These are phyloP conservation scores for Marvania coccoides DNA, from an alignment of 139 green algal genomes.

Conservation along the genomic window DNA sequence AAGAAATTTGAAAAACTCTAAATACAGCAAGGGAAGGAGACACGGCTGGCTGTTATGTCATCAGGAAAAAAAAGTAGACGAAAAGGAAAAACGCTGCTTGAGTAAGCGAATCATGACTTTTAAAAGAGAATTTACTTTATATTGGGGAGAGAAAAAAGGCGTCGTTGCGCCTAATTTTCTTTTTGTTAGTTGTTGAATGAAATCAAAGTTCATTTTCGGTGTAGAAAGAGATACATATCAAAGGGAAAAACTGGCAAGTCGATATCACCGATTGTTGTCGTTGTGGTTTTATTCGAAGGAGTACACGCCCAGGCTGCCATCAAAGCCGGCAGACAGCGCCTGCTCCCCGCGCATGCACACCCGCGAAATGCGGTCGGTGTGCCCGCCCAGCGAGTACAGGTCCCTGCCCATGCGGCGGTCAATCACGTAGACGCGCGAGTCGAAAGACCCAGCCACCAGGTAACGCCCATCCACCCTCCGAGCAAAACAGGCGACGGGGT, in stretches of 20 bases:
- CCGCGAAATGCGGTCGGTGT: background rate
- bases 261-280: no score
- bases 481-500: background rate
- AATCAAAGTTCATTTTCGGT: background rate
- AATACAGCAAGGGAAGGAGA: no score
- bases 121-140: no score
- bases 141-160: background rate
- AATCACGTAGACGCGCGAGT: background rate
- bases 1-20: no score
- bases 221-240: no score
- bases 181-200: background rate
- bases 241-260: no score
- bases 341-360: background rate
- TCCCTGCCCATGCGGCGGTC: background rate
- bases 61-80: no score
- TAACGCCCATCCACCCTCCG: background rate
- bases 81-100: no score
- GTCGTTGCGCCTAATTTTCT: background rate
- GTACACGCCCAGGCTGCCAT: background rate
- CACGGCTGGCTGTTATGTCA: no score
- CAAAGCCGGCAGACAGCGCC: background rate
- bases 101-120: no score
- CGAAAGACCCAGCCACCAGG: background rate
- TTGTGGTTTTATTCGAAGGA: background rate
- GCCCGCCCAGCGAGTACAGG: background rate